Evolutionary conservation across 345 rosid species (phyloP).

Genomic region (Kernera saxatilis): DNA sequence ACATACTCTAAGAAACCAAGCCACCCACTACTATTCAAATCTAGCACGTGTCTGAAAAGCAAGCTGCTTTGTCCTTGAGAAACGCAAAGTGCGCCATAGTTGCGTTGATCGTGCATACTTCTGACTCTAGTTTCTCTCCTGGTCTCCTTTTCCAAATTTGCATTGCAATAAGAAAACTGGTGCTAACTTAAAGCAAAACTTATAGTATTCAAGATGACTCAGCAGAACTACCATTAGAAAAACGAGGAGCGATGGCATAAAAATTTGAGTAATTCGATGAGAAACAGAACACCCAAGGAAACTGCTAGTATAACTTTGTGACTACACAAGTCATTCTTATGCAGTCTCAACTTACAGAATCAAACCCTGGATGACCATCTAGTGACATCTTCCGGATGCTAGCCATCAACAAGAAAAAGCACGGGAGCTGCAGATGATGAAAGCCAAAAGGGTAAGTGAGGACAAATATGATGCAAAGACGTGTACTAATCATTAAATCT

Average conservation of each 20-base stretch:
- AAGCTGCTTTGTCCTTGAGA: background rate
- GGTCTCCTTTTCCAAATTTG: background rate
- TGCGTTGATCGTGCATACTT: background rate
- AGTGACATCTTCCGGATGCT: conserved; percentile 78
- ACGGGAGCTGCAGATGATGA: conserved; percentile 55
- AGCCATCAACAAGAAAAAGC: conserved; percentile 76
- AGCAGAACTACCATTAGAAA: background rate
- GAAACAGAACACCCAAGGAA: background rate
- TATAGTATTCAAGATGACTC: background rate
- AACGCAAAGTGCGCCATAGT: background rate
- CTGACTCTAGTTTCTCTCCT: background rate
- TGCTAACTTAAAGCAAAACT: background rate
- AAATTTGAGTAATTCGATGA: background rate
- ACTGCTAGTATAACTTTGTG: background rate
- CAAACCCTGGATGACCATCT: conserved; percentile 83
- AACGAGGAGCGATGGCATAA: background rate
- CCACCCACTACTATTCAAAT: background rate
- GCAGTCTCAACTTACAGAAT: conserved; percentile 52
- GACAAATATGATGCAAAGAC: background rate
- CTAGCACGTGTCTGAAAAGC: background rate
- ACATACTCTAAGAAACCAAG: background rate
- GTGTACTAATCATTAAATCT: background rate
- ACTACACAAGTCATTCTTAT: background rate
- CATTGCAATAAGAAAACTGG: background rate
- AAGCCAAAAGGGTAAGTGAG: conserved; percentile 4